Evolutionary conservation across 2,329 filamentous ascomycete genomes (phyloP), one percentile per base, ranked within the genome.

Genomic region (Chrysosporium keratinophilum): DNA sequence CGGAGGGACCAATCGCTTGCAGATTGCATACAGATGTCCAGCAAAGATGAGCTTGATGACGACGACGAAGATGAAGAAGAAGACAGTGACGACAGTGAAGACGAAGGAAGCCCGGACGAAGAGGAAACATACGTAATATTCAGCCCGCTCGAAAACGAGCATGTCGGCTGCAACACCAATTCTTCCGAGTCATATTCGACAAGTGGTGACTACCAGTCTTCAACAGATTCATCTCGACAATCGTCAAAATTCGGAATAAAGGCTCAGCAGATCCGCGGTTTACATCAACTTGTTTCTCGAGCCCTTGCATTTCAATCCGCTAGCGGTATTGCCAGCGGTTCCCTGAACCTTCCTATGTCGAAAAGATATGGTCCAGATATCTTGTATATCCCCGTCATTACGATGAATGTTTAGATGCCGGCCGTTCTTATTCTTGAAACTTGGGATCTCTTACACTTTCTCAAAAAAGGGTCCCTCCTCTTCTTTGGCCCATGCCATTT

Each of bases 61-160:
- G 56, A 33, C 19, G 39, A 53, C n/a, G 51, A 48, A n/a, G 35
- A 53, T 28, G 40, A 37, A 3, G 43, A 31, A 31, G 46, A 60
- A 5, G 54, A 54, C 12, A 57, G 54, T 28, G 20, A n/a, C 20
- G 53, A 56, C 23, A 31, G 54, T 14, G 58, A 61, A 33, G 55
- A 60, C 14, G 53, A 48, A 15, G 28, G 54, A 33, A 46, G 17
- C 48, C 14, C 37, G 28, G 39, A 53, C 34, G 37, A 55, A 5
- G 19, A 28, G 17, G 46, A 59, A 15, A 59, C 61, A 2, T 57
- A 65, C 35, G 60, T 53, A 7, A 52, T 67, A n/a, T 67, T 67
- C 54, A 65, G 63, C 15, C 59, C 64, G 12, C 53, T 63, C 12
- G 59, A 61, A 52, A 54, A 50, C 44, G 55, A 56, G 15, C 59